Conservation (phyloP, 2,329 filamentous ascomycete species). For the Talaromyces sp. region DNA sequence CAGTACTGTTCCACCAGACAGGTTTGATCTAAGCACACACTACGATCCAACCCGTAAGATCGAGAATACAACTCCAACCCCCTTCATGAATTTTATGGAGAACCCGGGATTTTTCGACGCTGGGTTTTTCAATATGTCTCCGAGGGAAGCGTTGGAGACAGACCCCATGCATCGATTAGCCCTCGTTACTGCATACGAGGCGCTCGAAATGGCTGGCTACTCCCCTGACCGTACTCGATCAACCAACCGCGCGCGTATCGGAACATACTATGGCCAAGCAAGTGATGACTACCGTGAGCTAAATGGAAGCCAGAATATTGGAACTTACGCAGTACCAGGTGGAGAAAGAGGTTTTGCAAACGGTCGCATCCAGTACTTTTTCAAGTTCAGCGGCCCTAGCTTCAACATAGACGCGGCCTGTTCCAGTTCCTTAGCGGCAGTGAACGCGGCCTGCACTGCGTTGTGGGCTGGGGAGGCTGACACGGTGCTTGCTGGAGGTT, state of each 20-base stretch:
- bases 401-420: slow-evolving; percentile 72
- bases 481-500: slow-evolving; percentile 69
- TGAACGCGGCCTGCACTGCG: slow-evolving; percentile 61
- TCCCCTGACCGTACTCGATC: slow-evolving; percentile 67
- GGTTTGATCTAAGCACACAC: slow-evolving; percentile 65
- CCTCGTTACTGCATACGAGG: slow-evolving; percentile 73
- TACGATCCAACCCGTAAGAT: slow-evolving; percentile 63
- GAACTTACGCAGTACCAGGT: slow-evolving; percentile 64
- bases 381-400: slow-evolving; percentile 69
- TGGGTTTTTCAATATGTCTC: slow-evolving; percentile 82
- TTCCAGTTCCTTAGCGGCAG: slow-evolving; percentile 67
- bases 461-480: slow-evolving; percentile 74
- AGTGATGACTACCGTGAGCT: slow-evolving; percentile 74
- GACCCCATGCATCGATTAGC: slow-evolving; percentile 78
- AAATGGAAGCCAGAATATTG: slow-evolving; percentile 66
- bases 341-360: slow-evolving; percentile 57
- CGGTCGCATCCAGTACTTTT: slow-evolving; percentile 67
- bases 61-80: slow-evolving; percentile 67
- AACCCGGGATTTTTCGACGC: slow-evolving; percentile 74
- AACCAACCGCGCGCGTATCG: slow-evolving; percentile 60
- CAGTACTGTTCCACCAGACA: slow-evolving; percentile 54
- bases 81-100: slow-evolving; percentile 66
- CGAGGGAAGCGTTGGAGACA: slow-evolving; percentile 61
- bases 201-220: slow-evolving; percentile 74
- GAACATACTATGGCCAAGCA: slow-evolving; percentile 70